These are phyloP conservation scores for Teratosphaeria destructans DNA, from an alignment of 2,329 filamentous ascomycete species.

Conservation along the genomic window DNA sequence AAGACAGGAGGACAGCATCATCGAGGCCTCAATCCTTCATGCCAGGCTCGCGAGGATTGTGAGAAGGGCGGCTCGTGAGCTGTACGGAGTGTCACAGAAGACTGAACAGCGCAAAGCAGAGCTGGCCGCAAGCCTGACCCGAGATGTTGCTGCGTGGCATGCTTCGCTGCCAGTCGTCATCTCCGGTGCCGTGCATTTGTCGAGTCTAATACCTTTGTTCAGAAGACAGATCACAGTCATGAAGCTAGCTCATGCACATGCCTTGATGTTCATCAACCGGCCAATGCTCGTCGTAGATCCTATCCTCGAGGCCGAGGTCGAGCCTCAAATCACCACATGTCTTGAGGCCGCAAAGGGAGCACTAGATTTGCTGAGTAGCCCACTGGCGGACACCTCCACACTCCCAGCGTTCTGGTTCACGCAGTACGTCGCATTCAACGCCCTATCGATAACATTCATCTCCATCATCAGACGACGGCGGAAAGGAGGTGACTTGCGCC, in stretches of 20 bases:
- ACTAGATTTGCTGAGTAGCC: constrained; percentile 34
- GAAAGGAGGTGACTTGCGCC: constrained; percentile 1
- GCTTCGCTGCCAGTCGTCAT: constrained; percentile 35
- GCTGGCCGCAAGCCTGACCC: constrained; percentile 30
- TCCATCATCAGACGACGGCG: constrained; percentile 39
- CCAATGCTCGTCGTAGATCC: constrained; percentile 38
- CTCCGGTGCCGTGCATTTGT: constrained; percentile 33
- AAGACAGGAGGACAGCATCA: constrained; percentile 20
- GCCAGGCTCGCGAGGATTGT: constrained; percentile 20
- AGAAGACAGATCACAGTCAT: constrained; percentile 45
- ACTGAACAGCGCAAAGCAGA: constrained; percentile 14
- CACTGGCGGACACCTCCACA: constrained; percentile 26
- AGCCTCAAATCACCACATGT: constrained; percentile 34
- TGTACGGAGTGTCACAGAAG: constrained; percentile 12
- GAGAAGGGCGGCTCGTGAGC: constrained; percentile 20
- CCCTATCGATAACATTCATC: constrained; percentile 44
- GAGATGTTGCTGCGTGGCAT: constrained; percentile 37
- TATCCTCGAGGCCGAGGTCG: constrained; percentile 3
- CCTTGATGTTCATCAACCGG: constrained; percentile 46
- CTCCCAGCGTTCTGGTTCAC: constrained; percentile 45
- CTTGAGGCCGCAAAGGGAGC: constrained; percentile 38
- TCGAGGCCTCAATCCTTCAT: constrained; percentile 22
- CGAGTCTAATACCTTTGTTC: constrained; percentile 39
- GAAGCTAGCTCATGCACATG: constrained; percentile 45
- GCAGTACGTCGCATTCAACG: constrained; percentile 45